Evolutionary conservation across 2,329 filamentous ascomycete species (phyloP).

Genomic region (Coniochaeta ligniaria): DNA sequence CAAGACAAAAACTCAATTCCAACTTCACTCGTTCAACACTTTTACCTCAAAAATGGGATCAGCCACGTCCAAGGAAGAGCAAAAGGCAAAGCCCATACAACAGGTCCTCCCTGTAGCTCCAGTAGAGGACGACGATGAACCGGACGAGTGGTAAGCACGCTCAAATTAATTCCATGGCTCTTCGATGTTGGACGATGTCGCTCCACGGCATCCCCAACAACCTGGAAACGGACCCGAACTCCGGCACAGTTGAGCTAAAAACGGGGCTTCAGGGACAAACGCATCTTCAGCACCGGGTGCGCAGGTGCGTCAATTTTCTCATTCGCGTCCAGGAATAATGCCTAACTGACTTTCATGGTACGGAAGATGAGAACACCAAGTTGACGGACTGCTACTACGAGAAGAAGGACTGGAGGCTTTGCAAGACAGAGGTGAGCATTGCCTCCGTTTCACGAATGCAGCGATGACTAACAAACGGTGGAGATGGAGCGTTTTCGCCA

Average conservation of each 20-base stretch:
- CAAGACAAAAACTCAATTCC: background rate
- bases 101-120: conserved; percentile 26
- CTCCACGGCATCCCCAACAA: background rate
- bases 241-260: conserved; percentile 6
- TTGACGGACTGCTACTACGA: conserved; percentile 95
- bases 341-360: conserved; percentile 2
- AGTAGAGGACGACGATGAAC: conserved; percentile 68
- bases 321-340: no score
- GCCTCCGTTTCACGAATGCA: background rate
- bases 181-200: background rate
- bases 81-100: conserved; percentile 20
- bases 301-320: conserved; percentile 50
- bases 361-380: conserved; percentile 72
- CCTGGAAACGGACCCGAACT: background rate
- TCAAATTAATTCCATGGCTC: background rate
- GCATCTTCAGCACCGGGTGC: conserved; percentile 95
- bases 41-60: conserved; percentile 43
- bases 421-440: conserved; percentile 67
- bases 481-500: conserved; percentile 86
- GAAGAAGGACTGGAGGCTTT: conserved; percentile 91
- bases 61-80: conserved; percentile 30
- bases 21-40: background rate
- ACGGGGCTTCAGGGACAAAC: conserved; percentile 69
- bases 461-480: conserved; percentile 4
- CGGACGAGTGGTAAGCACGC: conserved; percentile 78